A percentile compares a stretch with the other conserved stretches of the same genome.
These are phyloP conservation scores for Solanum etuberosum DNA, from an alignment of 257 asterid genomes.

Conservation along the genomic window DNA sequence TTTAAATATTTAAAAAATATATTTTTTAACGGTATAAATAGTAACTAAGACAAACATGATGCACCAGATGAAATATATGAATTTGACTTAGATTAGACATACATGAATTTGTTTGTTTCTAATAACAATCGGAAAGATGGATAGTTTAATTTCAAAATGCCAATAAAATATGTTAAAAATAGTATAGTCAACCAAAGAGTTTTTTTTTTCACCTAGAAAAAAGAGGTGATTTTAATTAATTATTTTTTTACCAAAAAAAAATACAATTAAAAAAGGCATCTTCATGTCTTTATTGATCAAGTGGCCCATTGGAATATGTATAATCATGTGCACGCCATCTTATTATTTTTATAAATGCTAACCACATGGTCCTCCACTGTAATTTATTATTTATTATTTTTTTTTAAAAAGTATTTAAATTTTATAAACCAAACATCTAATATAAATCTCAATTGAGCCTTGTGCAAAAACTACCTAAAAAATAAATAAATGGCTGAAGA, in stretches of 20 bases:
- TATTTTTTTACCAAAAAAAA: neutral
- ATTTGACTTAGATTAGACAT: neutral
- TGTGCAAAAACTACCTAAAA: neutral
- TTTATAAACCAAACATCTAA: neutral
- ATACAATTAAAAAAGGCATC: neutral
- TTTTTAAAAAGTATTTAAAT: neutral
- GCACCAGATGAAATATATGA: neutral
- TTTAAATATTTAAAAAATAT: too few species aligned
- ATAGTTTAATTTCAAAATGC: neutral
- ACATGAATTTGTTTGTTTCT: neutral
- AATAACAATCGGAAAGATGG: neutral
- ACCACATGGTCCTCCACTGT: neutral
- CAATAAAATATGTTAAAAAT: neutral
- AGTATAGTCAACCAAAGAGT: too few species aligned
- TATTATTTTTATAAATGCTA: neutral
- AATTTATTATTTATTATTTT: neutral
- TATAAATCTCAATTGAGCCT: neutral
- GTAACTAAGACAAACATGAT: too few species aligned
- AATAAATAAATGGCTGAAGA: neutral
- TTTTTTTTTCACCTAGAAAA: neutral
- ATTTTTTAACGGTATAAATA: too few species aligned
- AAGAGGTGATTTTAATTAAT: neutral
- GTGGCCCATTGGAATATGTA: neutral
- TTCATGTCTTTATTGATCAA: neutral
- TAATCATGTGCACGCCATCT: neutral